Evolutionary conservation across 495 filamentous ascomycete species (phyloP), one percentile per base, ranked within the genome.

Genomic region (Daldinia loculata): DNA sequence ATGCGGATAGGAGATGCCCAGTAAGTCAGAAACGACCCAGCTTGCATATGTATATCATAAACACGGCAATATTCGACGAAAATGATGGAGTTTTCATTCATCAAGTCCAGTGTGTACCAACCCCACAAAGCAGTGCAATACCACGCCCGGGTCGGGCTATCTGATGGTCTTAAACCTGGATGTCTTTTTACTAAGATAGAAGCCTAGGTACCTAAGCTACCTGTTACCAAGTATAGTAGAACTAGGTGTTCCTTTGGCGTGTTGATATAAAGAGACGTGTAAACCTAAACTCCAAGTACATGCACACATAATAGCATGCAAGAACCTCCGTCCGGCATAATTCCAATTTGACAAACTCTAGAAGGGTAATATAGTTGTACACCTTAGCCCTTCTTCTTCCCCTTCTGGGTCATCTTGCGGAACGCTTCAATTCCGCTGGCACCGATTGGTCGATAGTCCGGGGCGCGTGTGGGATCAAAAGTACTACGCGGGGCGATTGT

Each of bases 351-450:
- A 58, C 15, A n/a, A 43, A 24, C n/a, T 36, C 32, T 29, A 29
- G 14, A 1, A 34, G 12, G 26, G 30, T 17, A 48, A 39, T 27
- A 24, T 39, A 55, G 11, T 38, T 22, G n/a, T n/a, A 48, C 5
- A 38, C 32, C 15, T 53, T 62, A 71, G 27, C 56, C 82, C 78
- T 87, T 89, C 74, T 81, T 84, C 75, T 84, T 87, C 77, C 91
- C 87, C 80, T 90, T 90, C 73, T 88, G 87, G 69, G 89, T 91
- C 87, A 96, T 92, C 81, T 86, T 89, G 73, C 91, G 86, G 83
- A 96, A 95, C 24, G 91, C 90, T 73, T 93, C 92, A 76, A 92
- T 86, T 56, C 92, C 92, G 66, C 87, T 87, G 43, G 89, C 85
- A 30, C 92, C 93, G 74, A 93, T 81, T 5, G 91, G 91, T 70